Evolutionary conservation across 1,284 basidiomycete genomes (phyloP).

Genomic region (Marasmius oreades): DNA sequence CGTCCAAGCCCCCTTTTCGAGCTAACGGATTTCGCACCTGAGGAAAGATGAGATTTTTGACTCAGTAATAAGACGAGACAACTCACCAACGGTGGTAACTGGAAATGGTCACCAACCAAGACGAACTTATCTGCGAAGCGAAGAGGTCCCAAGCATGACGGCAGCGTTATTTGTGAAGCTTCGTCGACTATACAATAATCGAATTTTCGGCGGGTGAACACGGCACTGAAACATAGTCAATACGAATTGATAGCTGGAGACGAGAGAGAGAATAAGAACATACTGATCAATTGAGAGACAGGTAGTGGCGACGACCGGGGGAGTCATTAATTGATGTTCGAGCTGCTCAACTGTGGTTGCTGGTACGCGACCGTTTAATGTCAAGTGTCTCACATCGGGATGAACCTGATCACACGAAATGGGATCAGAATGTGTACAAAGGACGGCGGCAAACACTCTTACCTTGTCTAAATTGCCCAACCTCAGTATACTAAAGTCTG

Average conservation of each 20-base stretch:
- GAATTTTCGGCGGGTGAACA: slow-evolving; percentile 84
- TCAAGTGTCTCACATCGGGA: slow-evolving; percentile 70
- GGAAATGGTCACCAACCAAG: slow-evolving; percentile 95
- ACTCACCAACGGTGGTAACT: slow-evolving; percentile 87
- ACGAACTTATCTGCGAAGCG: slow-evolving; percentile 90
- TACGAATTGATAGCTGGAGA: neutral
- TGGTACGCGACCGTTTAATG: slow-evolving; percentile 52
- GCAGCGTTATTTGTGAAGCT: slow-evolving; percentile 96
- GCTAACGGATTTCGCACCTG: slow-evolving; percentile 83
- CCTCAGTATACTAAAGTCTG: slow-evolving; percentile 74
- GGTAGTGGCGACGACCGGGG: slow-evolving; percentile 94
- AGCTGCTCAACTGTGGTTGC: slow-evolving; percentile 73
- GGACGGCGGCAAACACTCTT: slow-evolving; percentile 20
- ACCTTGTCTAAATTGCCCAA: slow-evolving; percentile 93
- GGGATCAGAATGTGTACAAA: neutral
- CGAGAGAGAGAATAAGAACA: slow-evolving; percentile 30
- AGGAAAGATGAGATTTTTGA: neutral
- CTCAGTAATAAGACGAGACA: neutral
- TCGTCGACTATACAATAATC: slow-evolving; percentile 99
- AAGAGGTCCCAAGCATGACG: slow-evolving; percentile 91
- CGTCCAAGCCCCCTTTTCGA: slow-evolving; percentile 81
- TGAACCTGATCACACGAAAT: slow-evolving; percentile 70
- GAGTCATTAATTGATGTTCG: slow-evolving; percentile 76
- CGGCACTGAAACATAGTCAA: slow-evolving; percentile 45
- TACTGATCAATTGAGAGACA: slow-evolving; percentile 93